Percentiles rank a stretch among this genome's conserved stretches.
Evolutionary conservation across 192 early-diverging fungal genomes (phyloP).

Genomic region (Linnemannia schmuckeri): DNA sequence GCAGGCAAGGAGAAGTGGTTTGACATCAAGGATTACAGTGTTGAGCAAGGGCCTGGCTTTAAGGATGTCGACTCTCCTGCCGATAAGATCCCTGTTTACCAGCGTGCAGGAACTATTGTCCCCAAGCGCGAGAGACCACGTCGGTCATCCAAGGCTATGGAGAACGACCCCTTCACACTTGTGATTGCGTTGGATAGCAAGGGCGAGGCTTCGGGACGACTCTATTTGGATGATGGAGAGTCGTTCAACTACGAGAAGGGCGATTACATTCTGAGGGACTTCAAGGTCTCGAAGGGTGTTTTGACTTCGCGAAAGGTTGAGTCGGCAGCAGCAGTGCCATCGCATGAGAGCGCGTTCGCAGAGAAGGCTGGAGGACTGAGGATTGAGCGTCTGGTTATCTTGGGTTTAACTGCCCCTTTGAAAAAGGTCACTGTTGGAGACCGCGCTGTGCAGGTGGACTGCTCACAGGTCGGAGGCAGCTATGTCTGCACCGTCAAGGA

Average conservation of each 20-base stretch:
- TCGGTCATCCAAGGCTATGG: constrained; percentile 83
- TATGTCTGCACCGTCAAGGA: constrained; percentile 48
- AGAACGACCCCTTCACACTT: constrained; percentile 92
- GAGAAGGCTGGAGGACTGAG: constrained; percentile 41
- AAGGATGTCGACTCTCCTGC: constrained; percentile 73
- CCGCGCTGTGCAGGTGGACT: constrained; percentile 50
- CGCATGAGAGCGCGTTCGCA: constrained; percentile 26
- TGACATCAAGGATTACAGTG: constrained; percentile 73
- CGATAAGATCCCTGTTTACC: constrained; percentile 86
- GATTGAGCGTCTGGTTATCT: constrained; percentile 60
- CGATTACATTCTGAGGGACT: constrained; percentile 71
- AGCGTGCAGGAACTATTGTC: constrained; percentile 92
- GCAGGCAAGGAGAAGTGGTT: constrained; percentile 77
- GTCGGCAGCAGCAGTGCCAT: background rate
- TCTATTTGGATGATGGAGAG: constrained; percentile 95
- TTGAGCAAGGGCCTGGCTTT: constrained; percentile 43
- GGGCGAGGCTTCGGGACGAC: constrained; percentile 77
- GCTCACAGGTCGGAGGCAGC: constrained; percentile 29
- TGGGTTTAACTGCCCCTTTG: constrained; percentile 38
- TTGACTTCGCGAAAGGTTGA: constrained; percentile 54
- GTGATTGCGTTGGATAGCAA: constrained; percentile 80
- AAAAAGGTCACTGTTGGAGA: constrained; percentile 54
- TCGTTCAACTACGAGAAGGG: constrained; percentile 78
- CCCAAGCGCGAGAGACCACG: constrained; percentile 88
- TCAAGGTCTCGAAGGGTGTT: constrained; percentile 64